These are phyloP conservation scores for Termitomyces heimii DNA, from an alignment of 768 basidiomycete genomes.

Conservation along the genomic window DNA sequence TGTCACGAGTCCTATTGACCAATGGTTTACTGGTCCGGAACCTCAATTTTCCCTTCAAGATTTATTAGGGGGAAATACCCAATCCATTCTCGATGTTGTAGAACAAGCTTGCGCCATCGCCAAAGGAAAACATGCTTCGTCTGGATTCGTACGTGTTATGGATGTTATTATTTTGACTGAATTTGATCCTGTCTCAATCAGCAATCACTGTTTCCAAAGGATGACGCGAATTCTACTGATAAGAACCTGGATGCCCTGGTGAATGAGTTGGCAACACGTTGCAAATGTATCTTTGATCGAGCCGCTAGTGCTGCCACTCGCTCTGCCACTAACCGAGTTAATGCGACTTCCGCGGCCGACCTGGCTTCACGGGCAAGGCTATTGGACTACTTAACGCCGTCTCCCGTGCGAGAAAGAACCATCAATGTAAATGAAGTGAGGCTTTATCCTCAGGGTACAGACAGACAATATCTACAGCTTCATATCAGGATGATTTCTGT, in stretches of 20 bases:
- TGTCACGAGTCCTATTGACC: conserved; percentile 62
- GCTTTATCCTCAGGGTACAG: conserved; percentile 15
- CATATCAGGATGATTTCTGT: conserved; percentile 35
- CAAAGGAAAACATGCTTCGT: conserved; percentile 40
- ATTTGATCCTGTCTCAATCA: background rate
- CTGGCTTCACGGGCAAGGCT: conserved; percentile 27
- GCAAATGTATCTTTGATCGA: conserved; percentile 55
- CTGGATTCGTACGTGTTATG: conserved; percentile 43
- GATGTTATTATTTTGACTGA: conserved; percentile 3
- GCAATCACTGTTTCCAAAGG: conserved; percentile 35
- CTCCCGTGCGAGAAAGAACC: conserved; percentile 51
- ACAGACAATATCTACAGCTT: conserved; percentile 21
- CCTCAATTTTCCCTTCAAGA: conserved; percentile 46
- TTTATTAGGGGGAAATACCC: conserved; percentile 33
- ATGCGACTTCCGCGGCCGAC: conserved; percentile 14
- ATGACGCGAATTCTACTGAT: conserved; percentile 51
- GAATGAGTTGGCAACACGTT: conserved; percentile 53
- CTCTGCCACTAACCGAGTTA: conserved; percentile 41
- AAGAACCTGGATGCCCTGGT: conserved; percentile 64
- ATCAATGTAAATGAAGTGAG: conserved; percentile 45
- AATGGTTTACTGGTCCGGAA: conserved; percentile 69
- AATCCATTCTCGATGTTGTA: conserved; percentile 34
- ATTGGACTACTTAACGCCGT: conserved; percentile 20
- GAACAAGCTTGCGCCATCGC: conserved; percentile 43
- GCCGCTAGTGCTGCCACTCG: conserved; percentile 61